Percentiles rank a stretch among this genome's conserved stretches.
Conservation (phyloP, 2,329 filamentous ascomycete species). For the Fusarium pseudonygamai region DNA sequence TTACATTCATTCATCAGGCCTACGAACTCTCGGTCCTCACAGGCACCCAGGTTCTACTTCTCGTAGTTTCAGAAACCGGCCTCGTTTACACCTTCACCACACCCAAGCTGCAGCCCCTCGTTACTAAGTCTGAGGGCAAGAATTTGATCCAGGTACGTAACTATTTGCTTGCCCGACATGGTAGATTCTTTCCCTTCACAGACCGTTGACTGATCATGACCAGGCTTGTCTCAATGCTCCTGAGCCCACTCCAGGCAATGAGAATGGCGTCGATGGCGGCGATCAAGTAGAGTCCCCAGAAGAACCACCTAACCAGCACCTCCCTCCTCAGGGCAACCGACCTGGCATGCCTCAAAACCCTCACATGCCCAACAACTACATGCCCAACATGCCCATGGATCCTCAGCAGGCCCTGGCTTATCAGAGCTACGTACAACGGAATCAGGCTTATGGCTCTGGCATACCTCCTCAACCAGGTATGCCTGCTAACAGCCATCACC, state of each 20-base stretch:
- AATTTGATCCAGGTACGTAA: constrained; percentile 92
- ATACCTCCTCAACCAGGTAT: constrained; percentile 83
- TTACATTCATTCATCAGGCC: constrained; percentile 65
- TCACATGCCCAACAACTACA: constrained; percentile 72
- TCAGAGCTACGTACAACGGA: constrained; percentile 82
- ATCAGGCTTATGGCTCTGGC: constrained; percentile 74
- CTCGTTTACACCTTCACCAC: constrained; percentile 99
- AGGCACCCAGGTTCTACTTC: constrained; percentile 93
- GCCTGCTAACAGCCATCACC: constrained; percentile 84
- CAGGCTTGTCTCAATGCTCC: constrained; percentile 98
- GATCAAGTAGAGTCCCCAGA: constrained; percentile 90
- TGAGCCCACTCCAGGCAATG: constrained; percentile 82
- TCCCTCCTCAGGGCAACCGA: constrained; percentile 69
- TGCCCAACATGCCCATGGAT: constrained; percentile 73
- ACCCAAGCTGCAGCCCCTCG: constrained; percentile 95
- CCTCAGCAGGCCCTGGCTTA: constrained; percentile 84
- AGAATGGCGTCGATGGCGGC: constrained; percentile 81
- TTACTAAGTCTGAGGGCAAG: constrained; percentile 98
- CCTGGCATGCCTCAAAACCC: constrained; percentile 73
- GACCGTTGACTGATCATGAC: constrained; percentile 20
- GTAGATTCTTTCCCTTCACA: background rate
- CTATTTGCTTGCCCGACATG: background rate
- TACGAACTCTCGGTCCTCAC: constrained; percentile 98
- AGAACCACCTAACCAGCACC: constrained; percentile 80
- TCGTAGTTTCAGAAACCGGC: constrained; percentile 96